Conservation (phyloP, 2,329 filamentous ascomycete genomes). For the Exophiala spinifera region DNA sequence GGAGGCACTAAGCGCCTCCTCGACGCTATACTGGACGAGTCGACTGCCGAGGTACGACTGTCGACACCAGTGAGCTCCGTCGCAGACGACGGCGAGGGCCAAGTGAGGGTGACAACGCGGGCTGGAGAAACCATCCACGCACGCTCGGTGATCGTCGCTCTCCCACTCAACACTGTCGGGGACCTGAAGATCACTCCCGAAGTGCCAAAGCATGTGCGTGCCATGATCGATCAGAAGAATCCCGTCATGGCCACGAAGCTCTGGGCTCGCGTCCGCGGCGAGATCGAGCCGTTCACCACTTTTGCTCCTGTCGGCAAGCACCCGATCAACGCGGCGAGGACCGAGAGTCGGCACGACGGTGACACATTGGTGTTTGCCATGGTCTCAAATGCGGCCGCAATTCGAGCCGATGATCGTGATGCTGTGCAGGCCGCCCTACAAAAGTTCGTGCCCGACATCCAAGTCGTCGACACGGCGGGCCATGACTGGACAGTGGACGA, state of each 20-base stretch:
- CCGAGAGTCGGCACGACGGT: conserved; percentile 15
- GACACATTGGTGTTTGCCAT: conserved; percentile 21
- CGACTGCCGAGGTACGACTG: too few relatives aligned
- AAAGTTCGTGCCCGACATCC: neutral
- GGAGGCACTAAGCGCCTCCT: neutral
- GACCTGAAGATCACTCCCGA: neutral
- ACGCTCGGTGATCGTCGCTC: neutral
- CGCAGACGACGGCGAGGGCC: neutral
- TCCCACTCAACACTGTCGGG: neutral
- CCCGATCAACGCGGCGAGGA: conserved; percentile 15
- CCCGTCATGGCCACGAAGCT: conserved; percentile 17
- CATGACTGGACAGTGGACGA: conserved; percentile 22
- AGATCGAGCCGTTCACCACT: conserved; percentile 16
- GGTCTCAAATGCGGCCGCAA: conserved; percentile 15
- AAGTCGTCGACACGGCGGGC: conserved; percentile 17
- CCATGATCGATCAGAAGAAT: conserved; percentile 15
- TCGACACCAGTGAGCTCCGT: neutral
- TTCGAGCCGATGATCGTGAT: conserved; percentile 6
- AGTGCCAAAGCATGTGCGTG: neutral
- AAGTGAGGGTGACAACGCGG: neutral
- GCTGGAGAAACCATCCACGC: neutral
- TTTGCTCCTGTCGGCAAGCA: conserved; percentile 12
- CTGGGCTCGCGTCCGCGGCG: conserved; percentile 16
- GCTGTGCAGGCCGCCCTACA: conserved; percentile 4
- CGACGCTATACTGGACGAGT: too few relatives aligned